These are phyloP conservation scores for Quercus lobata DNA, from an alignment of 331 rosid species.

Conservation along the genomic window DNA sequence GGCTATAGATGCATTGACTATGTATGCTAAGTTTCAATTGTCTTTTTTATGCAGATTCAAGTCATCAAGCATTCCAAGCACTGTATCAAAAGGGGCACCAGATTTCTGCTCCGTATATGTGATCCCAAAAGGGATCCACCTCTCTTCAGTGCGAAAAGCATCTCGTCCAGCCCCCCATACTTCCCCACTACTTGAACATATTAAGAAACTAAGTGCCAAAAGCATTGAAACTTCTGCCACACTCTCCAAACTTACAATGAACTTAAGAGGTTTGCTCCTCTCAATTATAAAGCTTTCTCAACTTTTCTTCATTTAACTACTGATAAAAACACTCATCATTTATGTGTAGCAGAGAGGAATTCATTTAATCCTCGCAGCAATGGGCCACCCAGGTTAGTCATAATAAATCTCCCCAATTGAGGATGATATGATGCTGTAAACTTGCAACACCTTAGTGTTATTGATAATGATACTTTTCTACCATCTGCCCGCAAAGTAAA, in stretches of 20 bases:
- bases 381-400: constrained; percentile 37
- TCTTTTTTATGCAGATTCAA: constrained; percentile 54
- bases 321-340: not conserved
- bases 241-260: constrained; percentile 25
- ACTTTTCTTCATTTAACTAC: not conserved
- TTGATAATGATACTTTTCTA: not conserved
- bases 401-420: not conserved
- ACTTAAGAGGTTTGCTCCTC: constrained; percentile 52
- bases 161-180: constrained; percentile 55
- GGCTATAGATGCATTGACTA: not conserved
- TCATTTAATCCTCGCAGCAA: constrained; percentile 57
- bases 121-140: constrained; percentile 65
- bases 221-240: constrained; percentile 21
- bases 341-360: constrained; percentile 33
- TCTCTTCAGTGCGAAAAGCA: constrained; percentile 56
- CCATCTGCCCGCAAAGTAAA: not conserved
- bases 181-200: constrained; percentile 60
- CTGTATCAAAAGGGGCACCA: constrained; percentile 65
- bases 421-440: not conserved
- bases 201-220: constrained; percentile 28
- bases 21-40: not conserved
- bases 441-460: not conserved
- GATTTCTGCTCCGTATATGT: constrained; percentile 81
- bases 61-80: constrained; percentile 52
- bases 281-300: not conserved